A percentile compares a stretch with the other conserved stretches of the same genome.
Conservation (phyloP, 73 alveolate genomes). For the Stentor roeselii region DNA sequence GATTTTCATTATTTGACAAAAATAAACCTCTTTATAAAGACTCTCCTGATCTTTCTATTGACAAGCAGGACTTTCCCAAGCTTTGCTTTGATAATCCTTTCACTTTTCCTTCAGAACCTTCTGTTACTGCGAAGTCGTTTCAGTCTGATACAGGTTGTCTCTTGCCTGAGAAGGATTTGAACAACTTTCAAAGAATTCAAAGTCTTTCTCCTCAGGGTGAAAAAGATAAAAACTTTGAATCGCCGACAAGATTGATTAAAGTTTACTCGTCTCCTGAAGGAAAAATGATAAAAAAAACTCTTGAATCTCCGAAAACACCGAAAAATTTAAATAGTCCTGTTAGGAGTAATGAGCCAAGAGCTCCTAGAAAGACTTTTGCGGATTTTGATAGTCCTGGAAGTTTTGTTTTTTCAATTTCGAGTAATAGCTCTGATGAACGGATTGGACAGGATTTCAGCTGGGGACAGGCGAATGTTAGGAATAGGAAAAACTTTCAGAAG, state of each 20-base stretch:
- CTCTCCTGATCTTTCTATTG: neutral
- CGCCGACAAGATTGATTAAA: neutral
- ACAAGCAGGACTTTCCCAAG: neutral
- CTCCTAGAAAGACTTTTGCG: neutral
- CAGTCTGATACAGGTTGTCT: neutral
- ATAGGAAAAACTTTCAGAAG: too few species aligned
- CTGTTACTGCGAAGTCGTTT: neutral
- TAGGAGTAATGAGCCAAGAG: neutral
- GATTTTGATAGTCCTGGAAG: conserved; percentile 7
- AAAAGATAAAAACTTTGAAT: too few species aligned
- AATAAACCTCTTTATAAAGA: neutral
- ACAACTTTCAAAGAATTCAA: too few species aligned
- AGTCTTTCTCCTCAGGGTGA: neutral
- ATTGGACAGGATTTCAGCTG: neutral
- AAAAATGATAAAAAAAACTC: neutral
- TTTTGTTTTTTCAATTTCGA: neutral
- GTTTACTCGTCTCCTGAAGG: neutral
- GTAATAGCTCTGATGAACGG: neutral
- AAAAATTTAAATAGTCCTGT: too few species aligned
- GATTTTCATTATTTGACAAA: neutral
- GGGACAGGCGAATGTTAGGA: neutral
- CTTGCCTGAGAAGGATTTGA: neutral
- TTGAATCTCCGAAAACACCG: too few species aligned
- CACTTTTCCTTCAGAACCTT: neutral
- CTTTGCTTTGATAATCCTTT: neutral